Conservation (phyloP, 768 basidiomycete genomes). For the Favolaschia claudopus region DNA sequence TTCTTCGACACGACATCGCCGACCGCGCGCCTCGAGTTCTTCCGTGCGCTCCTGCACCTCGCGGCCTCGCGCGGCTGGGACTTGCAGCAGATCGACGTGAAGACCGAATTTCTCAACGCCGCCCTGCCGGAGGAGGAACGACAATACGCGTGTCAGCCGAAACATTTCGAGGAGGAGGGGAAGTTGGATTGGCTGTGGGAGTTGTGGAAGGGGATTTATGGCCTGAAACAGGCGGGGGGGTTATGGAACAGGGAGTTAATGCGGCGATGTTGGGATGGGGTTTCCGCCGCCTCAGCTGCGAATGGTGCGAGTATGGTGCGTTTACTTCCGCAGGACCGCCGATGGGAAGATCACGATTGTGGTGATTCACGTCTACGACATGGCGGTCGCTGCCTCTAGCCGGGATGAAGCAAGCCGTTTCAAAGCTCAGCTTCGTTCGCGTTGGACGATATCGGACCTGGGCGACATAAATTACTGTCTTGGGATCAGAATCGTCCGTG, state of each 20-base stretch:
- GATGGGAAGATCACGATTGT: conserved; percentile 33
- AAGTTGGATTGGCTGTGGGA: conserved; percentile 33
- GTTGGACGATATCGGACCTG: conserved; percentile 43
- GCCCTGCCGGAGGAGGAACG: conserved; percentile 30
- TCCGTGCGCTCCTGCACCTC: conserved; percentile 36
- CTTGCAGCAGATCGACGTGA: conserved; percentile 42
- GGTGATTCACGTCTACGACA: conserved; percentile 44
- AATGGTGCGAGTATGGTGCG: too few relatives aligned
- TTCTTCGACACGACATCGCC: background rate
- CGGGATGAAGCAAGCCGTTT: conserved; percentile 20
- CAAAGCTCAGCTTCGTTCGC: conserved; percentile 33
- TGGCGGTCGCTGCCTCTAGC: conserved; percentile 28
- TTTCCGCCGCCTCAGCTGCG: conserved; percentile 36
- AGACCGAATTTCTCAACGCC: conserved; percentile 32
- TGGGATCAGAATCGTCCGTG: conserved; percentile 43
- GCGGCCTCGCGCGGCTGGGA: conserved; percentile 34
- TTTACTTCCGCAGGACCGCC: conserved; percentile 34
- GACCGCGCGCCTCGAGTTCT: conserved; percentile 1
- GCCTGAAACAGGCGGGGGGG: conserved; percentile 45
- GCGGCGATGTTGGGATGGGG: conserved; percentile 27
- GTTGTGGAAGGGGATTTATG: conserved; percentile 38
- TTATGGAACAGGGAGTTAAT: conserved; percentile 41
- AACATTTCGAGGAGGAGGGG: conserved; percentile 27
- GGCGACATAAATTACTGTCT: conserved; percentile 39
- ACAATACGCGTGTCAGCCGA: conserved; percentile 47